Evolutionary conservation across 2,329 filamentous ascomycete species (phyloP).

Genomic region (Herpomyces periplanetae): DNA sequence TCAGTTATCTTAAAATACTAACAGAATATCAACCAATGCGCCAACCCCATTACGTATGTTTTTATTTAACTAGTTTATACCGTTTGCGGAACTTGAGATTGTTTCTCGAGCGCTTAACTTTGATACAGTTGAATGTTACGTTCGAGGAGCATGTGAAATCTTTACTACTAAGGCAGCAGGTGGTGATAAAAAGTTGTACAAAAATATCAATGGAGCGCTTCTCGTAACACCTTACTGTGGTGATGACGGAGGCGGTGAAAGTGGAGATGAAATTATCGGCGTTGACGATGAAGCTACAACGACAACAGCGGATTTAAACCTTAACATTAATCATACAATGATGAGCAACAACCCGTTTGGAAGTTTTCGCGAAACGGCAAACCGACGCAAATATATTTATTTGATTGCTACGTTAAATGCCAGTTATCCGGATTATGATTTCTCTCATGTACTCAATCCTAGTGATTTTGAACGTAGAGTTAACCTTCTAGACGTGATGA

Average conservation of each 20-base stretch:
- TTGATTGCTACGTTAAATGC: constrained; percentile 86
- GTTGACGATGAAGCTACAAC: constrained; percentile 18
- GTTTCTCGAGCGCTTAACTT: constrained; percentile 81
- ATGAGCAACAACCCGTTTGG: constrained; percentile 93
- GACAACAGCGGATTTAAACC: constrained; percentile 23
- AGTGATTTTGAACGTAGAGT: constrained; percentile 60
- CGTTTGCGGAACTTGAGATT: constrained; percentile 56
- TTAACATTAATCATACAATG: constrained; percentile 45
- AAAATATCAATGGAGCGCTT: constrained; percentile 61
- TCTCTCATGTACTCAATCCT: constrained; percentile 59
- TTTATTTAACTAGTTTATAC: too few species aligned
- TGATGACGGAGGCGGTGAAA: constrained; percentile 8
- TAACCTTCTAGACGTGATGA: constrained; percentile 40
- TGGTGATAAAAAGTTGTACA: constrained; percentile 84
- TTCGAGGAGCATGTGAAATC: constrained; percentile 70
- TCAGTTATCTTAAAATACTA: too few species aligned
- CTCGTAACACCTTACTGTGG: too few species aligned
- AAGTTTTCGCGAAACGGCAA: constrained; percentile 47
- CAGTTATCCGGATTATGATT: constrained; percentile 83
- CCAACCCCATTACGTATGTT: too few species aligned
- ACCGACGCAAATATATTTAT: constrained; percentile 71
- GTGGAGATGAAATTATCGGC: constrained; percentile 7
- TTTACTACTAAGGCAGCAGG: constrained; percentile 92
- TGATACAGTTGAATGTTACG: constrained; percentile 61
- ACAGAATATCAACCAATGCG: too few species aligned